Conservation (phyloP, 495 filamentous ascomycete genomes). For the Haplographium delicatum region DNA sequence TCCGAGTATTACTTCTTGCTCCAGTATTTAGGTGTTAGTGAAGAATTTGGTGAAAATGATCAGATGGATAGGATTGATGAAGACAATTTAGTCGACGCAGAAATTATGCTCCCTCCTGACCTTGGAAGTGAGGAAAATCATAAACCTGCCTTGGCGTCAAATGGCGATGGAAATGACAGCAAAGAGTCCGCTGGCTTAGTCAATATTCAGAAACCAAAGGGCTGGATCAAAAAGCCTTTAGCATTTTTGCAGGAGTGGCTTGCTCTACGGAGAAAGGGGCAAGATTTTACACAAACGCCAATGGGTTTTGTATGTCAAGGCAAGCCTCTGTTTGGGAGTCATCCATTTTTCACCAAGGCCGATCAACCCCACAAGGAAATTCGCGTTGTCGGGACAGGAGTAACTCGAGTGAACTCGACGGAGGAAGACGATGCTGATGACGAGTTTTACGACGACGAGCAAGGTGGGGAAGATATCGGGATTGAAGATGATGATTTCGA, state of each 20-base stretch:
- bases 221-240: constrained; percentile 28
- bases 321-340: constrained; percentile 28
- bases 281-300: constrained; percentile 48
- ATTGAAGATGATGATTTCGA: too few species aligned
- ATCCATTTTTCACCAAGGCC: constrained; percentile 48
- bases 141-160: too few species aligned
- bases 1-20: constrained; percentile 26
- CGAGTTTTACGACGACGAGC: too few species aligned
- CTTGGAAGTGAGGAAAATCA: too few species aligned
- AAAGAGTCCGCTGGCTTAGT: too few species aligned
- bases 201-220: background rate
- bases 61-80: background rate
- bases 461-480: too few species aligned
- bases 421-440: too few species aligned
- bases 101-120: too few species aligned
- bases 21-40: constrained; percentile 3
- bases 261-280: constrained; percentile 41
- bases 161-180: background rate
- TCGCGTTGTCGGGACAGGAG: too few species aligned
- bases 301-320: constrained; percentile 51
- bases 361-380: too few species aligned
- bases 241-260: constrained; percentile 49
- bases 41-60: background rate
- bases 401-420: too few species aligned
- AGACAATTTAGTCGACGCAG: too few species aligned